Evolutionary conservation across 1,284 basidiomycete genomes (phyloP).

Genomic region (Pholiota adiposa): DNA sequence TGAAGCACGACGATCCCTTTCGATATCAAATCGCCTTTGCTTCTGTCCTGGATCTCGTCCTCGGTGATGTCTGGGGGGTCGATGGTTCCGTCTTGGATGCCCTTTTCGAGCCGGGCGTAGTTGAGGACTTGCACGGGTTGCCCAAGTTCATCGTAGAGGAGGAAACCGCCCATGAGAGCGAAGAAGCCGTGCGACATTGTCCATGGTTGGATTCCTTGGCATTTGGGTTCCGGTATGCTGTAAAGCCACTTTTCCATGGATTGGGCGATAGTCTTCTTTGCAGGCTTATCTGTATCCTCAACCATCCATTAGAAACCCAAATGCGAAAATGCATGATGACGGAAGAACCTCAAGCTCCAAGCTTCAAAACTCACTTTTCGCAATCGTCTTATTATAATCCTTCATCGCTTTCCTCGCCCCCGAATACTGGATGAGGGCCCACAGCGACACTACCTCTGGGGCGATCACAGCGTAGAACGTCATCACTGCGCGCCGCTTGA

Average conservation of each 20-base stretch:
- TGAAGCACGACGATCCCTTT: not conserved
- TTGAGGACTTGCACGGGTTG: not conserved
- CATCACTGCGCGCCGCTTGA: not conserved
- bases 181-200: constrained; percentile 30
- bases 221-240: not conserved
- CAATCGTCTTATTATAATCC: constrained; percentile 4
- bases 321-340: too few species aligned
- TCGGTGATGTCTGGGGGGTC: not conserved
- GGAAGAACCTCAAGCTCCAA: not conserved
- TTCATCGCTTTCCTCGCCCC: constrained; percentile 12
- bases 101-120: not conserved
- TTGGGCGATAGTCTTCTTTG: not conserved
- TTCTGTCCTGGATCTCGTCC: constrained; percentile 12
- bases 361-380: not conserved
- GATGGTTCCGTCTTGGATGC: not conserved
- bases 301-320: too few species aligned
- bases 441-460: constrained; percentile 15
- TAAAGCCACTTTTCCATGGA: not conserved
- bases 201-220: constrained; percentile 15
- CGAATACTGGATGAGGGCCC: constrained; percentile 9
- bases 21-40: not conserved
- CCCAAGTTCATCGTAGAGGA: constrained; percentile 19
- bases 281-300: not conserved
- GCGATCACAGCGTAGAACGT: constrained; percentile 16
- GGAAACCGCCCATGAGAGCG: constrained; percentile 31